Base-by-base conservation (phyloP, 352 stramenopile genomes). In the Pythium phragmitis region DNA sequence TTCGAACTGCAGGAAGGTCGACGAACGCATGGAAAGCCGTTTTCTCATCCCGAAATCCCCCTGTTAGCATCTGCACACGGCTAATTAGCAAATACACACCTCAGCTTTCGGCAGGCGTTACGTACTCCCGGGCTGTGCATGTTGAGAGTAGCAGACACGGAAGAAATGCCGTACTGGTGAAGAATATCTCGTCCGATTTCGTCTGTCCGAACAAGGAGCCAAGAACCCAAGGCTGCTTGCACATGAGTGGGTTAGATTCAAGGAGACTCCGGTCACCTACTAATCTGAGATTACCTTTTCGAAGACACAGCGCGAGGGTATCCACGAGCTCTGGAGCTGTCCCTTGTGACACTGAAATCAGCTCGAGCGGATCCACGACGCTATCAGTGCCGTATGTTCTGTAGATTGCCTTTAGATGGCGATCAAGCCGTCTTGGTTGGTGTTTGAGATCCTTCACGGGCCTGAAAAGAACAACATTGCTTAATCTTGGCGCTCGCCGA, bases 111-210 rank as follows among this genome's bases (percentile, higher is more conserved):
- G 37, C 37, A 16, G 9, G 37, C 14, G 9, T 16, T 3, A 36
- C 59, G 12, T 67, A 73, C 67, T 21, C 67, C 67, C 12, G 30
- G 56, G 33, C 60, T 73, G 30, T 73, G 67, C 50, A 73, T 63
- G 61, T 69, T 73, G 17, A 73, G 54, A 23, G 36, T 60, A 5
- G 50, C 30, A 2, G 67, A 60, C 17, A 69, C 57, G 7, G 39
- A 69, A 9, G 67, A 33, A 30, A 73, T 48, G 0, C 60, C 67
- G 33, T 62, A 69, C 26, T 48, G 23, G 0, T 23, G 34, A 3
- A 73, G 33, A 28, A 73, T 28, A 9, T 58, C 14, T 60, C 46
- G 26, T 17, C 67, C 67, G 9, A 69, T 63, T 4, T 64, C 47
- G 21, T 73, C 67, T 14, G 30, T 60, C 42, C 33, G 52, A 4